A percentile compares a stretch with the other conserved stretches of the same genome.
phyloP scores from a whole-genome alignment of 1,284 basidiomycete genomes.

The Gomphus bonarii region DNA sequence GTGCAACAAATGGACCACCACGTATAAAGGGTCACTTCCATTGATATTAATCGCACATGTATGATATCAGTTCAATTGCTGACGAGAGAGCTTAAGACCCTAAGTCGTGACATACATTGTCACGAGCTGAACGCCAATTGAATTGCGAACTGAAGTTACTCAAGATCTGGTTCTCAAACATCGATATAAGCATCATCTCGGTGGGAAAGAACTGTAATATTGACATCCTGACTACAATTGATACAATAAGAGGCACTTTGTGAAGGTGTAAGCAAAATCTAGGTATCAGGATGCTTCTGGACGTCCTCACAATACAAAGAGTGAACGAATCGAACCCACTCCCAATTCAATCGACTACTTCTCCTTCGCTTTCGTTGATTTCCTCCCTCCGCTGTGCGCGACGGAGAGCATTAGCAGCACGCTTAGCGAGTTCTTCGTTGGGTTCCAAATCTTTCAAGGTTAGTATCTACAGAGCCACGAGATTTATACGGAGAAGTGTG shows the following conservation, averaged over 20 bases:
- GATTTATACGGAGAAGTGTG: neutral
- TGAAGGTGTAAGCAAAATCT: neutral
- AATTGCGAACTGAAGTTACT: neutral
- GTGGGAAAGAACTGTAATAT: neutral
- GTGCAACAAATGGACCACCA: neutral
- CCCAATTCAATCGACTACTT: conserved; percentile 12
- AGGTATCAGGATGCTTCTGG: neutral
- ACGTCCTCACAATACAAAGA: neutral
- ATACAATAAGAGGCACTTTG: neutral
- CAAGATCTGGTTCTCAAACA: neutral
- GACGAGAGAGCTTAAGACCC: too few relatives aligned
- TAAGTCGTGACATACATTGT: too few relatives aligned
- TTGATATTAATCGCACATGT: neutral
- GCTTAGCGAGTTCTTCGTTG: conserved; percentile 16
- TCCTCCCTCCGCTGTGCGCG: conserved; percentile 12
- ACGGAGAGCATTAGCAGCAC: conserved; percentile 15
- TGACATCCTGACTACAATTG: neutral
- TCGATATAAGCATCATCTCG: neutral
- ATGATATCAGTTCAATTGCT: too few relatives aligned
- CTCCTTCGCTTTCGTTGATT: conserved; percentile 8
- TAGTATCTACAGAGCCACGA: conserved; percentile 28
- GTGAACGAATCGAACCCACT: neutral
- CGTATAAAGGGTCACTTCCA: neutral
- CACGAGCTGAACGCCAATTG: too few relatives aligned
- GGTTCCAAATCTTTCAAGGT: conserved; percentile 37